Conservation (phyloP, 2,329 filamentous ascomycete genomes). For the Colletotrichum agaves region DNA sequence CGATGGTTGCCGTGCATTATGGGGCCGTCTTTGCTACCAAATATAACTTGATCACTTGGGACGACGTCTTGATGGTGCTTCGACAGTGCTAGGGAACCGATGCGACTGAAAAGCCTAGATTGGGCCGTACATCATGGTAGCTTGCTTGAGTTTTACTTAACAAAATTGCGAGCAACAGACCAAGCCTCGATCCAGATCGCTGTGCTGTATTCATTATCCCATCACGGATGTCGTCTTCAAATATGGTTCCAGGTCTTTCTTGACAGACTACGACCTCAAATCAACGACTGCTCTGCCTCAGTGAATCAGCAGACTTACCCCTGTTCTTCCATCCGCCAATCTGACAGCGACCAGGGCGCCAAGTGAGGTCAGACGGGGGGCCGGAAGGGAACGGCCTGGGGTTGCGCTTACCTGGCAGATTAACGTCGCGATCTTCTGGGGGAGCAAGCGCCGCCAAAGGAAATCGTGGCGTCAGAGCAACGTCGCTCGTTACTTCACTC, state of each 20-base stretch:
- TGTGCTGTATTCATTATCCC: neutral
- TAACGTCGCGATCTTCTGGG: slow-evolving; percentile 7
- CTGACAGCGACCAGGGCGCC: slow-evolving; percentile 17
- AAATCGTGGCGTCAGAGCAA: slow-evolving; percentile 18
- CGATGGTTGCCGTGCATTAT: neutral
- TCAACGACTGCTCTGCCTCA: neutral
- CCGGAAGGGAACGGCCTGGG: slow-evolving; percentile 1
- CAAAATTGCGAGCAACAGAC: neutral
- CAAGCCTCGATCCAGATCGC: neutral
- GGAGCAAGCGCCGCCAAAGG: neutral
- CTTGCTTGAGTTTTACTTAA: neutral
- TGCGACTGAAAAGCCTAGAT: neutral
- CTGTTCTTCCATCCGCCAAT: slow-evolving; percentile 21
- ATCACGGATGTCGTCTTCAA: too few relatives aligned
- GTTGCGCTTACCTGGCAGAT: neutral
- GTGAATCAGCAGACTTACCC: slow-evolving; percentile 21
- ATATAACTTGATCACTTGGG: slow-evolving; percentile 13
- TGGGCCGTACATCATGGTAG: neutral
- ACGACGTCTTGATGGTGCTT: neutral
- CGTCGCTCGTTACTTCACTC: neutral
- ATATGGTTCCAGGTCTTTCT: too few relatives aligned
- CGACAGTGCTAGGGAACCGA: slow-evolving; percentile 10
- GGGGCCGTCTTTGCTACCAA: slow-evolving; percentile 4
- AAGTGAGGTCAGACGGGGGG: slow-evolving; percentile 15
- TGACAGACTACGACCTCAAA: too few relatives aligned